Base-by-base conservation (phyloP, 192 early-diverging fungal species). In the Backusella liffmaniae region DNA sequence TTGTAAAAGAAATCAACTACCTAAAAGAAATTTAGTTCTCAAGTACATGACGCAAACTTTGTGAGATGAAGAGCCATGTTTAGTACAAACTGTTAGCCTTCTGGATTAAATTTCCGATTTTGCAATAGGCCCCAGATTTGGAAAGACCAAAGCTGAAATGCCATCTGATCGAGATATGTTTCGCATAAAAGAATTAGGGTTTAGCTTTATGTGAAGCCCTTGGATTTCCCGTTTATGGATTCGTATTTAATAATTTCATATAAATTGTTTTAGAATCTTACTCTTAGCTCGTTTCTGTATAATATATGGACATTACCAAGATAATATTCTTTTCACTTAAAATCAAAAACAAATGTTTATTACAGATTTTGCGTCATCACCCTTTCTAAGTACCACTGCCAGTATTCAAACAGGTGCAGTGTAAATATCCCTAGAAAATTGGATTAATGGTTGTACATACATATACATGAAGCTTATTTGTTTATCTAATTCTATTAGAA, bases 271-370 rank as follows among this genome's bases (percentile, higher is more conserved):
- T 21, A n/a, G 4, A 21, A 9, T 56, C 21, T 23, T 53, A 21
- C 21, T 26, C 9, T 56, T 56, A 21, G n/a, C n/a, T 56, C 21
- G 21, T 56, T 56, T 56, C 21, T 21, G 21, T 56, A 56, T 56
- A 23, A 21, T 56, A 56, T 9, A 21, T 21, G 21, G 8, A 56
- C n/a, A 56, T 56, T 10, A 56, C 21, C 53, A 53, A 53, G 16
- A 56, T 56, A 56, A 9, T 56, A 23, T 21, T 56, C 21, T 9
- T 56, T 9, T 56, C 7, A 21, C 10, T 21, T 21, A 9, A 56
- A 56, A 56, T 56, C 53, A 56, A 56, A 56, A 56, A 56, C 53
- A 56, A 23, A 56, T 56, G 53, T 56, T 56, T 36, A 68, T 68
- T n/a, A 21, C 67, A n/a, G 67, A 68, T 39, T 68, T 34, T 68